Conservation (phyloP, 352 stramenopile species). For the Aphanomyces stellatus region DNA sequence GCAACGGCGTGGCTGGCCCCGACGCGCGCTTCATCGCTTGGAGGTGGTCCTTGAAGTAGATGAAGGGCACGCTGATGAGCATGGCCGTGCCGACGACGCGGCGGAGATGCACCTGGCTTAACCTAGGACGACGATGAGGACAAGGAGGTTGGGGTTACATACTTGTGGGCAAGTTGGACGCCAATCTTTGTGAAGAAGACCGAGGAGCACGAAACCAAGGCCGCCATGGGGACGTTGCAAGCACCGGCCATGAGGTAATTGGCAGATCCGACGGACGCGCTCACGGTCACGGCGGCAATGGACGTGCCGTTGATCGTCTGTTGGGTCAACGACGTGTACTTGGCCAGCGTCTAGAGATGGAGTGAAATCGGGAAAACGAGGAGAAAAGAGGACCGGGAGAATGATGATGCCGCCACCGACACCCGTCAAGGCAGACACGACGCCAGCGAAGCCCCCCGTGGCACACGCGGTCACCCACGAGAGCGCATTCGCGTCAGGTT, state of each 20-base stretch:
- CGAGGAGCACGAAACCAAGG: constrained; percentile 59
- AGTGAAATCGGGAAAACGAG: neutral
- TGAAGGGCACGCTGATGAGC: constrained; percentile 63
- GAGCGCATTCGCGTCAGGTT: constrained; percentile 8
- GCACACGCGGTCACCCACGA: neutral
- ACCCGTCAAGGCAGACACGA: constrained; percentile 70
- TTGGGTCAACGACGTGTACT: constrained; percentile 68
- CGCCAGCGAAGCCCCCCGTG: constrained; percentile 47
- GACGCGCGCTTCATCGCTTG: constrained; percentile 2
- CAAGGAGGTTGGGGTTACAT: neutral
- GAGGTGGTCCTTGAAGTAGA: constrained; percentile 57
- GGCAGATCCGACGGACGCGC: constrained; percentile 49
- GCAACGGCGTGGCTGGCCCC: neutral
- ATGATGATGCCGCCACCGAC: constrained; percentile 76
- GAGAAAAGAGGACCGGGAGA: constrained; percentile 43
- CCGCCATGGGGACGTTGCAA: constrained; percentile 69
- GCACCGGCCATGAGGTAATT: constrained; percentile 61
- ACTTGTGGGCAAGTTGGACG: constrained; percentile 58
- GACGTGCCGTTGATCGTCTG: constrained; percentile 80
- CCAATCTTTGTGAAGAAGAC: constrained; percentile 73
- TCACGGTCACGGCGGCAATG: constrained; percentile 65
- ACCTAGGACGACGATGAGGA: constrained; percentile 5
- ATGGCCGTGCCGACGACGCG: constrained; percentile 71
- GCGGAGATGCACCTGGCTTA: constrained; percentile 67
- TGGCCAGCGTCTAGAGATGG: constrained; percentile 52